A percentile compares a stretch with the other conserved stretches of the same genome.
These are phyloP conservation scores for Nakaseomyces glabratus DNA, from an alignment of 1,139 yeast genomes.

Conservation along the genomic window DNA sequence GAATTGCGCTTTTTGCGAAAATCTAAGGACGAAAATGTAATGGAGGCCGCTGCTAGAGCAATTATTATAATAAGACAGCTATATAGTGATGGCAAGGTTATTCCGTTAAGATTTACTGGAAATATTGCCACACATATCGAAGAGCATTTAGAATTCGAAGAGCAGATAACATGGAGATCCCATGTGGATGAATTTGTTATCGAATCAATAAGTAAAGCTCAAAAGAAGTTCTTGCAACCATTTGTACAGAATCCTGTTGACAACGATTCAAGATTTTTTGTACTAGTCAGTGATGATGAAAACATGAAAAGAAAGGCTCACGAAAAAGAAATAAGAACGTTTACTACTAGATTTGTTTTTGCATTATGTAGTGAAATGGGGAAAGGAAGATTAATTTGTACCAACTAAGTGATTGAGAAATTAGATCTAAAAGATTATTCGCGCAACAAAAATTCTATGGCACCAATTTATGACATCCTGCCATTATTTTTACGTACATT, in stretches of 20 bases:
- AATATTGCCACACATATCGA: constrained; percentile 58
- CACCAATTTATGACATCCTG: neutral
- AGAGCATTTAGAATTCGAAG: constrained; percentile 36
- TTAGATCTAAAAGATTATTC: too few species aligned
- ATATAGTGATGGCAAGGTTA: constrained; percentile 48
- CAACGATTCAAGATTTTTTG: constrained; percentile 37
- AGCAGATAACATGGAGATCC: constrained; percentile 35
- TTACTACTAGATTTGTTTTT: constrained; percentile 30
- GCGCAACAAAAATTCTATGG: neutral
- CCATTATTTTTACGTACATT: too few species aligned
- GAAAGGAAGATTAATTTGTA: constrained; percentile 20
- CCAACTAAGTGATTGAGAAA: too few species aligned
- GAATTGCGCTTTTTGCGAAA: constrained; percentile 66
- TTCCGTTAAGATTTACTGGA: constrained; percentile 55
- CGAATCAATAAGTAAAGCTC: constrained; percentile 31
- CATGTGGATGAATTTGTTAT: constrained; percentile 36
- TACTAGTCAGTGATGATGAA: constrained; percentile 63
- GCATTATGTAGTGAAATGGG: constrained; percentile 28
- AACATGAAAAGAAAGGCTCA: constrained; percentile 62
- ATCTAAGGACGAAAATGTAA: constrained; percentile 63
- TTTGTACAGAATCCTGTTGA: constrained; percentile 3
- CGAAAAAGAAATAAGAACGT: constrained; percentile 42
- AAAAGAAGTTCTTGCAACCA: constrained; percentile 19
- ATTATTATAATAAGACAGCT: constrained; percentile 65
- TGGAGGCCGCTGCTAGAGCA: constrained; percentile 75